Percentiles rank a stretch among this genome's conserved stretches.
phyloP scores from a whole-genome alignment of 805 yeast species.

The Peterozyma toletana region DNA sequence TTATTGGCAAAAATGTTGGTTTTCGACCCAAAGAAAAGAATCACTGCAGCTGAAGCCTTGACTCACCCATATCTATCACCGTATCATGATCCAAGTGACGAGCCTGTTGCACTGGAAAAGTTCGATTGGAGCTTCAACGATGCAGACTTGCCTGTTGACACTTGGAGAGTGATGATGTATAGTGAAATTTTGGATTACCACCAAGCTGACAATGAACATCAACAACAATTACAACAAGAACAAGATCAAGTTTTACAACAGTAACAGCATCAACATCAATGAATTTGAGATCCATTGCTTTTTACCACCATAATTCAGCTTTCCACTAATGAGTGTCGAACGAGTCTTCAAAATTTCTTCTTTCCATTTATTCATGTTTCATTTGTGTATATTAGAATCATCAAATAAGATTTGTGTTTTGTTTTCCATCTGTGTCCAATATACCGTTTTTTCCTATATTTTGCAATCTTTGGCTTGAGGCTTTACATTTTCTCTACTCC shows the following conservation, averaged over 20 bases:
- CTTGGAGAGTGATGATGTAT: conserved; percentile 99
- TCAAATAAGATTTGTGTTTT: too few species aligned
- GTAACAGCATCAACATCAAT: not conserved
- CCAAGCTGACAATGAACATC: conserved; percentile 53
- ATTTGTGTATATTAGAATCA: too few species aligned
- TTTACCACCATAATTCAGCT: not conserved
- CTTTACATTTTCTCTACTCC: too few species aligned
- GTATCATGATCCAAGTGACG: conserved; percentile 96
- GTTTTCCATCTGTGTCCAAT: too few species aligned
- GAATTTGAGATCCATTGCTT: not conserved
- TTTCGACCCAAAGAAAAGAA: conserved; percentile 91
- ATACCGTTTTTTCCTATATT: too few species aligned
- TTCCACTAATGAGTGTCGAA: not conserved
- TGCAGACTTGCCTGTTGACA: conserved; percentile 94
- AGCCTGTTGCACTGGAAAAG: conserved; percentile 86
- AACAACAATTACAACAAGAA: conserved; percentile 12
- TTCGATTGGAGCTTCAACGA: conserved; percentile 99
- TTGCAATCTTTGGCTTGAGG: too few species aligned
- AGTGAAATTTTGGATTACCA: conserved; percentile 95
- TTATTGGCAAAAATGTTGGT: conserved; percentile 83
- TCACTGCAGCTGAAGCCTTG: conserved; percentile 86
- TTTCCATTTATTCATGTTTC: too few species aligned
- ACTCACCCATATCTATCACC: conserved; percentile 89
- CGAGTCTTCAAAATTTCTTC: not conserved
- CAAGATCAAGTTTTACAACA: conserved; percentile 1